These are phyloP conservation scores for Cadophora gregata DNA, from an alignment of 2,329 filamentous ascomycete species.

Conservation along the genomic window DNA sequence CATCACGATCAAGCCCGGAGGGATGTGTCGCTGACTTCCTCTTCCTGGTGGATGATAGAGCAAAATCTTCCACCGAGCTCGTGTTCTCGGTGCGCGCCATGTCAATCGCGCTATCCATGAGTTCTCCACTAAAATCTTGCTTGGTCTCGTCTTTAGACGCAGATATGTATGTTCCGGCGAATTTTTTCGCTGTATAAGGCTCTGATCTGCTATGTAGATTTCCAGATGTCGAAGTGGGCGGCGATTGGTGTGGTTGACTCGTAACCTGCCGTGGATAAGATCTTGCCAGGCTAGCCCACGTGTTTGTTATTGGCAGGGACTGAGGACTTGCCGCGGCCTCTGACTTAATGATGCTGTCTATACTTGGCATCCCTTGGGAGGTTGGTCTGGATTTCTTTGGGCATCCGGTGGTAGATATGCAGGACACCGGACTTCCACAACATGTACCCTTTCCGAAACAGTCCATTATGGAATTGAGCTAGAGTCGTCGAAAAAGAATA, in stretches of 20 bases:
- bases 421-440: not conserved
- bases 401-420: not conserved
- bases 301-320: not conserved
- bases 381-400: not conserved
- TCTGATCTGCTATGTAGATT: not conserved
- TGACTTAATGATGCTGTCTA: not conserved
- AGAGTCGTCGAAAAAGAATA: too few relatives aligned
- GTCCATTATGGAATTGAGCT: not conserved
- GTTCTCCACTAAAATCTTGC: too few relatives aligned
- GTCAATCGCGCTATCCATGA: not conserved
- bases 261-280: not conserved
- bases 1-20: not conserved
- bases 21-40: not conserved
- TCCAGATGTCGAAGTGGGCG: not conserved
- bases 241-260: not conserved
- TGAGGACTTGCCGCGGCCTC: not conserved
- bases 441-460: not conserved
- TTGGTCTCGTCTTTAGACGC: not conserved
- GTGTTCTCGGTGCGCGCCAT: not conserved
- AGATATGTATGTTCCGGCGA: too few relatives aligned
- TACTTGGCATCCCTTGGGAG: not conserved
- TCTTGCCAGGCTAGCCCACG: not conserved
- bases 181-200: not conserved
- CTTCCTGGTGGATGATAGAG: not conserved
- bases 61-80: not conserved